Percentiles rank a stretch among this genome's conserved stretches.
phyloP scores from a whole-genome alignment of 352 stramenopile genomes.

The Phytopythium mirpurense region DNA sequence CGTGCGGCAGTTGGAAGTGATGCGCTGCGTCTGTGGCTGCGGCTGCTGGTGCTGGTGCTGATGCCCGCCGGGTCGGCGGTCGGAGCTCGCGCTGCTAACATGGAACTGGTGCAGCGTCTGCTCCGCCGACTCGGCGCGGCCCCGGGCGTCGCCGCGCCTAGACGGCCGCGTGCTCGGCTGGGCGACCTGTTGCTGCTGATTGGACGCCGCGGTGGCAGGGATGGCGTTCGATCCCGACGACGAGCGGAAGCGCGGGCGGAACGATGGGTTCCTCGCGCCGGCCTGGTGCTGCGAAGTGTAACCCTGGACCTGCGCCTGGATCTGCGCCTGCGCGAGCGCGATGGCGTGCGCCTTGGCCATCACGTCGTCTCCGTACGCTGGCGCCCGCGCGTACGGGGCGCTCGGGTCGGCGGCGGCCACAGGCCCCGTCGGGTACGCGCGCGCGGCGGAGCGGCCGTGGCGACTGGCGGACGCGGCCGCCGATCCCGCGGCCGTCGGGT shows the following conservation, averaged over 20 bases:
- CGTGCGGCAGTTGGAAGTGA: conserved; percentile 9
- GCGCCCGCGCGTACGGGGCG: background rate
- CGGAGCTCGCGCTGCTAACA: background rate
- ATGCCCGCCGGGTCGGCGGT: conserved; percentile 6
- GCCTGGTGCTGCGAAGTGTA: conserved; percentile 14
- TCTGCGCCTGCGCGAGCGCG: conserved; percentile 22
- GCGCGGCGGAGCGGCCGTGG: conserved; percentile 1
- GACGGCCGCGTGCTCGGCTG: background rate
- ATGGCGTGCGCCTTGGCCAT: conserved; percentile 20
- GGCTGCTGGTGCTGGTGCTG: no score
- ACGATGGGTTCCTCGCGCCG: background rate
- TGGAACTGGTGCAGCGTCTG: conserved; percentile 20
- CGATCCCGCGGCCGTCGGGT: background rate
- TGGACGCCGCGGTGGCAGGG: background rate
- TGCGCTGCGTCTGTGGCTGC: conserved; percentile 12
- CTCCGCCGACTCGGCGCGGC: conserved; percentile 7
- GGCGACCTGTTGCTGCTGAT: conserved; percentile 2
- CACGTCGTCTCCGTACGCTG: conserved; percentile 14
- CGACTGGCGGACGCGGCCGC: background rate
- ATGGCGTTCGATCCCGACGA: background rate
- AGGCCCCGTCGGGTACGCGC: background rate
- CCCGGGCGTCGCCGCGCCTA: background rate
- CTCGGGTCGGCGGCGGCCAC: background rate
- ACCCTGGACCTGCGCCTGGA: conserved; percentile 30
- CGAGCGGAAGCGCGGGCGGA: conserved; percentile 5